These are phyloP conservation scores for Anaeromyces robustus DNA, from an alignment of 192 early-diverging fungal genomes.

Conservation along the genomic window DNA sequence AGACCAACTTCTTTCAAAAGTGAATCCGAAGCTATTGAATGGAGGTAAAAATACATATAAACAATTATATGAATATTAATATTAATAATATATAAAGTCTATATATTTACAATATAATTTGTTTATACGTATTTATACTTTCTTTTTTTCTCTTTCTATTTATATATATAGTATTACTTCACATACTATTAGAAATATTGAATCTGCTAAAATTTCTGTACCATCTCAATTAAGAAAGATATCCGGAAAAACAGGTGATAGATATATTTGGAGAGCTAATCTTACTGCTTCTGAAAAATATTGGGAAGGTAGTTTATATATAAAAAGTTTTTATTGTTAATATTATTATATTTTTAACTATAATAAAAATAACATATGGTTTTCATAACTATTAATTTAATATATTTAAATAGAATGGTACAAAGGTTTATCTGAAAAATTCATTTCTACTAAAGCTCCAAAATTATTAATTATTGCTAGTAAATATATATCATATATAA, in stretches of 20 bases:
- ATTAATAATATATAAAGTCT: no score
- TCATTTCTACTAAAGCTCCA: slow-evolving; percentile 37
- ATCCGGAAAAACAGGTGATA: slow-evolving; percentile 5
- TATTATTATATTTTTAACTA: no score
- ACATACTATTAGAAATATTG: slow-evolving; percentile 37
- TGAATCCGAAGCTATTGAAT: slow-evolving; percentile 28
- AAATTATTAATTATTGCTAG: slow-evolving; percentile 55
- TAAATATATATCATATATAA: slow-evolving; percentile 3
- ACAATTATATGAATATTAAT: not conserved
- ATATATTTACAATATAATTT: no score
- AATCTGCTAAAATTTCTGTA: slow-evolving; percentile 55
- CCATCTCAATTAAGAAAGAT: slow-evolving; percentile 35
- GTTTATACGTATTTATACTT: no score
- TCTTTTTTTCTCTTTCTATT: no score
- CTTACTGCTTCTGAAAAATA: slow-evolving; percentile 41
- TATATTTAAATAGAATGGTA: slow-evolving; percentile 30
- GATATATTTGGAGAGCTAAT: slow-evolving; percentile 41
- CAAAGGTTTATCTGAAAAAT: slow-evolving; percentile 48
- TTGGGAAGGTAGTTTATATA: slow-evolving; percentile 50
- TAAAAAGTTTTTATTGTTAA: no score
- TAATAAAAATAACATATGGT: not conserved
- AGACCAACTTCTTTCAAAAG: slow-evolving; percentile 28
- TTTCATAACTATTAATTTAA: no score
- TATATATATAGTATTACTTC: slow-evolving; percentile 28
- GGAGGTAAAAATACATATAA: slow-evolving; percentile 21